Evolutionary conservation across 2,329 filamentous ascomycete species (phyloP).

Genomic region (Chaetomium sp.): DNA sequence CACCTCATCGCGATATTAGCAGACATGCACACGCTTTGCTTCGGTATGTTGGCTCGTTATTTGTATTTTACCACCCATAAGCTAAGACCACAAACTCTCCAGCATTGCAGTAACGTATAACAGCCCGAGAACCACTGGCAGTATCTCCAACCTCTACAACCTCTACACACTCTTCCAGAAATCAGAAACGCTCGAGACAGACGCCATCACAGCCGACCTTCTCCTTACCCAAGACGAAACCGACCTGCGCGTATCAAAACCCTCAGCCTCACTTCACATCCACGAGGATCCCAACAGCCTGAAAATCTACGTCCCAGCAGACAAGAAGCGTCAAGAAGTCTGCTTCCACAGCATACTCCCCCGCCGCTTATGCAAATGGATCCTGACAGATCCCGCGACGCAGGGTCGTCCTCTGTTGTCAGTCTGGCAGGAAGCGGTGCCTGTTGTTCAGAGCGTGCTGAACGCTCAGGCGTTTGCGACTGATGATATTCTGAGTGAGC

Average conservation of each 20-base stretch:
- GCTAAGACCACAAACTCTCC: neutral
- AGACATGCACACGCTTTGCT: slow-evolving; percentile 4
- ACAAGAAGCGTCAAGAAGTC: slow-evolving; percentile 13
- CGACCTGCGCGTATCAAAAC: neutral
- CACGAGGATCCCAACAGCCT: neutral
- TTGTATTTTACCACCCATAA: neutral
- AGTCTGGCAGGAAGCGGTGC: neutral
- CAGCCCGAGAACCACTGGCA: neutral
- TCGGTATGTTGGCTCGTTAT: slow-evolving; percentile 1
- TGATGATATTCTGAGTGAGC: slow-evolving; percentile 4
- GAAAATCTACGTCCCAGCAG: slow-evolving; percentile 2
- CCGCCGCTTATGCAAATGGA: slow-evolving; percentile 27
- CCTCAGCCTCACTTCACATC: neutral
- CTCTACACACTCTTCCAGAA: neutral
- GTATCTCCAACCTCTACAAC: neutral
- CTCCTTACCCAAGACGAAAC: neutral
- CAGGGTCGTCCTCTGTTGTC: neutral
- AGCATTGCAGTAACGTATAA: slow-evolving; percentile 4
- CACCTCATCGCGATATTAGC: slow-evolving; percentile 18
- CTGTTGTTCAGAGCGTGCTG: slow-evolving; percentile 6
- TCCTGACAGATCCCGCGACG: slow-evolving; percentile 29
- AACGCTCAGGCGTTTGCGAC: slow-evolving; percentile 1
- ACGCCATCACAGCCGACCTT: neutral
- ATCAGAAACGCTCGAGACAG: neutral
- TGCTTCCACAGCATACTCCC: slow-evolving; percentile 24